Percentiles rank a stretch among this genome's conserved stretches.
Evolutionary conservation across 2,329 filamentous ascomycete genomes (phyloP).

Genomic region (Penicillium expansum): DNA sequence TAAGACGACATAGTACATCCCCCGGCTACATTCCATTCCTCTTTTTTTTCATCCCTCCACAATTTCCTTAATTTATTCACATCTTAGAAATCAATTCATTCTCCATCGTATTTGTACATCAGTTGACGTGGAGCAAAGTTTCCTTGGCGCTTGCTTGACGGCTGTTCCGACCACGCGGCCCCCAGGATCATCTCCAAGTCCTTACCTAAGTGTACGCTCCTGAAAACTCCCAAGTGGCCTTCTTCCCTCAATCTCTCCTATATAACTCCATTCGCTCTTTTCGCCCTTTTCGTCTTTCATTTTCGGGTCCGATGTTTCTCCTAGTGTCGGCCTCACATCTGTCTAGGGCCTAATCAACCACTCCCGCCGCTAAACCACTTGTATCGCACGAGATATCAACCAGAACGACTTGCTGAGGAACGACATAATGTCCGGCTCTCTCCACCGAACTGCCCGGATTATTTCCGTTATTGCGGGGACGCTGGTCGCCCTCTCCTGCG

Average conservation of each 20-base stretch:
- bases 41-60: background rate
- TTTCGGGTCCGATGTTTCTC: constrained; percentile 2
- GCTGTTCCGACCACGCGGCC: constrained; percentile 6
- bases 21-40: background rate
- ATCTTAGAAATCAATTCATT: background rate
- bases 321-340: background rate
- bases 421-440: constrained; percentile 29
- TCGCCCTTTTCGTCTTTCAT: background rate
- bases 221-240: background rate
- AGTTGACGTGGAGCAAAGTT: constrained; percentile 4
- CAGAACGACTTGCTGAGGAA: background rate
- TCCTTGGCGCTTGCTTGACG: constrained; percentile 2
- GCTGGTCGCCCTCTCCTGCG: constrained; percentile 79
- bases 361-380: background rate
- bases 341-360: constrained; percentile 8
- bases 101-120: background rate
- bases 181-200: constrained; percentile 1
- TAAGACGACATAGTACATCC: background rate
- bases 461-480: constrained; percentile 84
- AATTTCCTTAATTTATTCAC: background rate
- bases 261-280: constrained; percentile 5
- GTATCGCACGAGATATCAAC: background rate
- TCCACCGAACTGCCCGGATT: constrained; percentile 58
- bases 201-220: constrained; percentile 7
- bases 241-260: background rate